Evolutionary conservation across 1,139 yeast species (phyloP), one percentile per base, ranked within the genome.

Genomic region (Suhomyces bolitotheri): DNA sequence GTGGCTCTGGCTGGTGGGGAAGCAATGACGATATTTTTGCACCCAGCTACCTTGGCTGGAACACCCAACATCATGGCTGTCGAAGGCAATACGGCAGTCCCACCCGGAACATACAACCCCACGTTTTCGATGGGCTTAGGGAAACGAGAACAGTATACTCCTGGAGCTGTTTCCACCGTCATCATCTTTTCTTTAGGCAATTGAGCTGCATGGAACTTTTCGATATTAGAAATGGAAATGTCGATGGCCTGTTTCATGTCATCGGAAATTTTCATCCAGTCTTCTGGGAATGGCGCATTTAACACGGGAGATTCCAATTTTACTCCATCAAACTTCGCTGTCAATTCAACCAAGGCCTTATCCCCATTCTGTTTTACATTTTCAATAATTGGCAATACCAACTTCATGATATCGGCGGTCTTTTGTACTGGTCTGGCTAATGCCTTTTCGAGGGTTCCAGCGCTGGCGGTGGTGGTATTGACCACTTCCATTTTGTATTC

Each of bases 21-120:
- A 0, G 99, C 98, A 58, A 92, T 63, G n/a, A 90, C 68, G 47
- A 92, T 90, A 56, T 89, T 90, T 51, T 82, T 78, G 70, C 98
- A 92, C 3, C 97, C 97, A 16, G 99, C 99, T 41, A 92, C 99
- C 62, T 82, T 79, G 12, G 98, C 98, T n/a, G 98, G 98, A 25
- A 92, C 97, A 53, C 98, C 97, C 53, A 92, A 76, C 97, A 92
- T 92, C 68, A 92, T 76, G 9, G 98, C 95, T 13, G 99, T 92
- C 10, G 97, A 90, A 24, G 99, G 99, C 46, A 92, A 74, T 20
- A 94, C 94, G 1, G 99, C 99, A 33, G 98, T 89, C 50, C 99
- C 99, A 50, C 99, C 99, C 33, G 99, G 98, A 40, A 92, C 88
- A 58, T 92, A 92, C 43, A 94, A 76, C 40, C 98, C 99, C 34